phyloP scores from a whole-genome alignment of 225 moss, liverwort and hornwort genomes.

The Anthoceros angustus region DNA sequence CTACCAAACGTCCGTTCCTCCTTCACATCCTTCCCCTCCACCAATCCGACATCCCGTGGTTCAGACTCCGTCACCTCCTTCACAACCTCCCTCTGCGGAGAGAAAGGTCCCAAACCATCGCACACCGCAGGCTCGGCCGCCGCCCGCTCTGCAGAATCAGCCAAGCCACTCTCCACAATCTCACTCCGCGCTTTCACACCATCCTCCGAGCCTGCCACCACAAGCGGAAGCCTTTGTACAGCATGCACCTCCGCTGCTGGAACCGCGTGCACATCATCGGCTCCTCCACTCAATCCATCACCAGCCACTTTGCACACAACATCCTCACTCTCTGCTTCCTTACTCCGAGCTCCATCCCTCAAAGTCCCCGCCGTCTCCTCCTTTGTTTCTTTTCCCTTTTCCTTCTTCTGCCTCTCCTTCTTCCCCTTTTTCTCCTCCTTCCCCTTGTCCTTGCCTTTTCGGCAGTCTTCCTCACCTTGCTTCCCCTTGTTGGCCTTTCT shows the following conservation, averaged over 20 bases:
- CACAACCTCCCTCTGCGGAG: conserved; percentile 1
- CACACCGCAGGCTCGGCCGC: not conserved
- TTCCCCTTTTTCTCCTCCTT: not conserved
- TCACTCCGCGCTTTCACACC: too few species aligned
- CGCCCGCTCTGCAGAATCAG: too few species aligned
- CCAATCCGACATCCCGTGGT: not conserved
- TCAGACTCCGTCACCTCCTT: conserved; percentile 1
- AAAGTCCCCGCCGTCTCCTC: not conserved
- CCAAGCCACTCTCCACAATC: too few species aligned
- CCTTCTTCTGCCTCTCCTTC: not conserved
- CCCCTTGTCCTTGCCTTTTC: not conserved
- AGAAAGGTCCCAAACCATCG: not conserved
- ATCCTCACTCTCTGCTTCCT: not conserved
- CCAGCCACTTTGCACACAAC: not conserved
- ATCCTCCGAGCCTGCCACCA: too few species aligned
- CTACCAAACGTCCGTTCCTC: not conserved
- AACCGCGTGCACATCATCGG: too few species aligned
- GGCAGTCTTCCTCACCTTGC: not conserved
- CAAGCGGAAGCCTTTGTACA: too few species aligned
- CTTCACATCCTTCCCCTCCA: not conserved
- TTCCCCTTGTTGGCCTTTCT: not conserved
- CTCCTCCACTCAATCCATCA: not conserved
- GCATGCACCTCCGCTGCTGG: too few species aligned
- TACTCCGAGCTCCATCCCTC: not conserved
- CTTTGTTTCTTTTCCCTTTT: too few species aligned